Evolutionary conservation across 148 eudicot genomes (phyloP).

Genomic region (Chenopodium berlandieri): DNA sequence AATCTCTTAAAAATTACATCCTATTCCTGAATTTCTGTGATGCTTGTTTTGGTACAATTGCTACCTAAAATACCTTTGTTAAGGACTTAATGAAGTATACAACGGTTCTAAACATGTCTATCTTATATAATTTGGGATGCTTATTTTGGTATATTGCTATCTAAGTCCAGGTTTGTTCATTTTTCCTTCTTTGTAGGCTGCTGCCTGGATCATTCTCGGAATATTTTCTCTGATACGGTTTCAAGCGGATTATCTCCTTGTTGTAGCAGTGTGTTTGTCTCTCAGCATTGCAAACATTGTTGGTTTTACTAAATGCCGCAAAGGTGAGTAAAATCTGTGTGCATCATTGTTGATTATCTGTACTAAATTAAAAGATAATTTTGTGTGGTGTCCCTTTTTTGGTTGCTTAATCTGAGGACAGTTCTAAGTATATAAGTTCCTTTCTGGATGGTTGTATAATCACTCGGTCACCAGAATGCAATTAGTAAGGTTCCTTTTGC

Average conservation of each 20-base stretch:
- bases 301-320: slow-evolving; percentile 94
- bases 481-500: background rate
- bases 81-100: background rate
- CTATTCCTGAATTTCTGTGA: background rate
- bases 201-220: slow-evolving; percentile 72
- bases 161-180: slow-evolving; percentile 8
- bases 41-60: too few relatives aligned
- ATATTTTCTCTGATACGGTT: slow-evolving; percentile 91
- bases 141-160: background rate
- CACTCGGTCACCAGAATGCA: background rate
- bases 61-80: too few relatives aligned
- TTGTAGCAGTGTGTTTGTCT: slow-evolving; percentile 91
- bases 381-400: background rate
- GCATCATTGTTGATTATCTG: slow-evolving; percentile 4
- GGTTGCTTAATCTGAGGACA: background rate
- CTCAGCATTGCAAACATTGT: slow-evolving; percentile 87
- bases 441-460: background rate
- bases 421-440: background rate
- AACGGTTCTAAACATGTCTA: too few relatives aligned
- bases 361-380: background rate
- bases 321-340: slow-evolving; percentile 47
- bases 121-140: background rate
- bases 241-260: slow-evolving; percentile 96
- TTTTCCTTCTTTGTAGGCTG: slow-evolving; percentile 60
- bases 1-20: background rate